A percentile compares a stretch with the other conserved stretches of the same genome.
Evolutionary conservation across 192 early-diverging fungal species (phyloP).

Genomic region (Dissophora globulifera): DNA sequence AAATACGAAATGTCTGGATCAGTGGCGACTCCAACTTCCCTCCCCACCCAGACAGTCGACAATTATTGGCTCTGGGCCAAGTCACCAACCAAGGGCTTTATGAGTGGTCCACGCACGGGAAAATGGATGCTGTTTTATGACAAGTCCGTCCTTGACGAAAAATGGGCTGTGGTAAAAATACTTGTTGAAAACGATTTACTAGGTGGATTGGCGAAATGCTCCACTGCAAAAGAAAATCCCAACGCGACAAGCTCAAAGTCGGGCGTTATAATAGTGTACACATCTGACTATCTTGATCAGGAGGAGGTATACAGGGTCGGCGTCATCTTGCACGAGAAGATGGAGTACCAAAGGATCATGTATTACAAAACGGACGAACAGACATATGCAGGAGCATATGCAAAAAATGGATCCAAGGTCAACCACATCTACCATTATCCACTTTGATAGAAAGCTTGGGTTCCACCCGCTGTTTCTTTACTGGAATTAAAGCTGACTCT

Average conservation of each 20-base stretch:
- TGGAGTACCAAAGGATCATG: conserved; percentile 21
- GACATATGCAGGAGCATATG: conserved; percentile 23
- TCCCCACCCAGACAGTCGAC: conserved; percentile 15
- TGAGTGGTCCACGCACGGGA: conserved; percentile 7
- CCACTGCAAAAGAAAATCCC: conserved; percentile 29
- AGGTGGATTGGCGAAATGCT: conserved; percentile 30
- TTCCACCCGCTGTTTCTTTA: too few species aligned
- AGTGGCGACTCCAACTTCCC: neutral
- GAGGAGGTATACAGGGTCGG: conserved; percentile 28
- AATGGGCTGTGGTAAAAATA: conserved; percentile 19
- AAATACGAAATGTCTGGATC: neutral
- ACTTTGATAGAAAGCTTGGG: conserved; percentile 8
- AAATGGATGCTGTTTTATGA: conserved; percentile 48
- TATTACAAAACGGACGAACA: conserved; percentile 45
- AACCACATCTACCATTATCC: conserved; percentile 33
- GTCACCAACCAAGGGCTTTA: conserved; percentile 3
- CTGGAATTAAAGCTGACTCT: too few species aligned
- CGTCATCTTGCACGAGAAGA: conserved; percentile 6
- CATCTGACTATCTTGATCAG: conserved; percentile 23
- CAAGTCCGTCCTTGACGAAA: conserved; percentile 30
- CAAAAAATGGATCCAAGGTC: conserved; percentile 14
- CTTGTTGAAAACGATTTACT: conserved; percentile 18
- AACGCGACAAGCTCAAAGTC: conserved; percentile 32
- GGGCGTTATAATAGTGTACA: conserved; percentile 41
- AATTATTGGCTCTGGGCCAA: conserved; percentile 19